Evolutionary conservation across 768 basidiomycete species (phyloP).

Genomic region (Boletellus sp.): DNA sequence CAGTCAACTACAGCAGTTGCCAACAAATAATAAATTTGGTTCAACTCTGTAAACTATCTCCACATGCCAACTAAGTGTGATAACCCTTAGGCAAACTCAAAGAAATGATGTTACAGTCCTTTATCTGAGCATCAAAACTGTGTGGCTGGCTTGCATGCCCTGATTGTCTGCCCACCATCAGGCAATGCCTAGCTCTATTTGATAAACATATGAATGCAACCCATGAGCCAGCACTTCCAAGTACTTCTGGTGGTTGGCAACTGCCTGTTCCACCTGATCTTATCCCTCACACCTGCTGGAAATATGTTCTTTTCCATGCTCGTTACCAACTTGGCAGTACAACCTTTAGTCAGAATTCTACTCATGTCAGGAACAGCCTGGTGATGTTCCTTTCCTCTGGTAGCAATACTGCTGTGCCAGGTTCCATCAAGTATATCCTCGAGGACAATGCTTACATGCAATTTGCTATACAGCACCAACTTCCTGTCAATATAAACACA

Average conservation of each 20-base stretch:
- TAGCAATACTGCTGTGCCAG: background rate
- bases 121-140: slow-evolving; percentile 13
- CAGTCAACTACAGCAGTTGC: slow-evolving; percentile 18
- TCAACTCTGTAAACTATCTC: too few species aligned
- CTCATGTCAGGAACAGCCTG: background rate
- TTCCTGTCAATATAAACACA: too few species aligned
- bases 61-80: too few species aligned
- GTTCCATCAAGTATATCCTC: too few species aligned
- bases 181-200: slow-evolving; percentile 7
- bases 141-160: slow-evolving; percentile 14
- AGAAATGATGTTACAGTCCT: slow-evolving; percentile 11
- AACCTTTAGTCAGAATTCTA: background rate
- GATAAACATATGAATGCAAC: background rate
- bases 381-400: background rate
- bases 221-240: too few species aligned
- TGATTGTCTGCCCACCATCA: slow-evolving; percentile 14
- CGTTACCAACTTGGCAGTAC: background rate
- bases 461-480: too few species aligned
- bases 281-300: too few species aligned
- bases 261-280: too few species aligned
- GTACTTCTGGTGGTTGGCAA: too few species aligned
- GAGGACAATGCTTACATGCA: too few species aligned
- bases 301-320: background rate
- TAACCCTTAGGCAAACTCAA: slow-evolving; percentile 24
- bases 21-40: slow-evolving; percentile 23